Base-by-base conservation (phyloP, 1,284 basidiomycete species). In the Tilletia caries region DNA sequence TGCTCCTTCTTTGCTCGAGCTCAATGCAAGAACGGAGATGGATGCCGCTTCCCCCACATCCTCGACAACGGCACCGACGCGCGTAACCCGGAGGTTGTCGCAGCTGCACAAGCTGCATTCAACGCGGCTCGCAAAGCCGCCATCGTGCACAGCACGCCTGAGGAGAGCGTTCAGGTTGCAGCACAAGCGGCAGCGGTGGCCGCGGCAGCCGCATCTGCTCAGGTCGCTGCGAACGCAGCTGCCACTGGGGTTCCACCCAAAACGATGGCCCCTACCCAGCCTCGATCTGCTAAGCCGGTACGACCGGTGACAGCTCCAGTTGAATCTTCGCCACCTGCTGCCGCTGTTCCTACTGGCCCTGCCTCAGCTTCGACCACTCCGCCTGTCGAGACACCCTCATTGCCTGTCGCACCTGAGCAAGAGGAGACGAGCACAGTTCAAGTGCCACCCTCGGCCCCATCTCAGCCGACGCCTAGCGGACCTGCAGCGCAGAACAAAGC, bases 31-130 rank as follows among this genome's bases (percentile, higher is more conserved):
- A 79, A 80, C 58, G 76, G 75, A 27, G 79, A 81, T 58, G 79
- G 82, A 33, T 83, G 81, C 70, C 77, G 75, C 34, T 83, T 82
- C 76, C 81, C 81, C 3, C 81, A 83, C 71, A 76, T 81, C 43
- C 73, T 83, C 3, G 74, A 80, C 1, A 80, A 83, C 64, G 81
- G 81, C 65, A 76, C 79, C 43, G 80, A 83, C 58, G 77, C 76
- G 12, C 75, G 80, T 5, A 64, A 41, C 18, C 67, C 67, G 37
- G 37, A 64, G 58, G 58, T 62, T 0, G 58, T 62, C 58, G 58
- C 58, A 3, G 58, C 58, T 23, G 58, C 58, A 8, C 58, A 62
- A n/a, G 58, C 58, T n/a, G 58, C 58, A 62, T 62, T 62, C 58
- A 62, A 33, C 20, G 58, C 58, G 32, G 58, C 58, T 25, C 27